Conservation (phyloP, 257 asterid genomes). For the Datura wrightii region DNA sequence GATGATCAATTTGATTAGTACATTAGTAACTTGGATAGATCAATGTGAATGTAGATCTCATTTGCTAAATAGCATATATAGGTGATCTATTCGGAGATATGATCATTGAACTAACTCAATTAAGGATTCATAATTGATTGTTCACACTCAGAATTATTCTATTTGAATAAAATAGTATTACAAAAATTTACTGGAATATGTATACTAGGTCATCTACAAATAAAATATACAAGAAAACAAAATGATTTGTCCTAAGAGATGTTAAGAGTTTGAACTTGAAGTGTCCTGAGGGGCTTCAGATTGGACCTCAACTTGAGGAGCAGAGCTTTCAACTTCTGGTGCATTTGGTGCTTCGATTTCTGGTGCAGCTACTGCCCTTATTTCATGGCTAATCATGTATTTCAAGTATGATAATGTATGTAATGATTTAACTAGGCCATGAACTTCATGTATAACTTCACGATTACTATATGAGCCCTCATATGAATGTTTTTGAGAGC, state of each 20-base stretch:
- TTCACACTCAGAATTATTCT: neutral
- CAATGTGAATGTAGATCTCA: neutral
- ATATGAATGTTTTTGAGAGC: too few relatives aligned
- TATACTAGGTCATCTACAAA: conserved; percentile 26
- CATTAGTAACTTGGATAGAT: neutral
- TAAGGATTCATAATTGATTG: neutral
- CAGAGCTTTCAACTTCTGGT: conserved; percentile 38
- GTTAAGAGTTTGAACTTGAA: conserved; percentile 25
- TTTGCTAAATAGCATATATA: neutral
- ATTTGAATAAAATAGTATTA: conserved; percentile 10
- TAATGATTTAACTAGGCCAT: too few relatives aligned
- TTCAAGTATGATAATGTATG: too few relatives aligned
- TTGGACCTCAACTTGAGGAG: conserved; percentile 47
- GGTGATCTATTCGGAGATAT: neutral
- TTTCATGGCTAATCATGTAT: too few relatives aligned
- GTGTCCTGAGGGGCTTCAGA: conserved; percentile 45
- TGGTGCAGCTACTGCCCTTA: too few relatives aligned
- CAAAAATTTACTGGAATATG: neutral
- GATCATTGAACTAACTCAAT: neutral
- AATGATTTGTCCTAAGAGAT: conserved; percentile 35
- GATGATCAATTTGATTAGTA: neutral
- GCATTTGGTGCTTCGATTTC: too few relatives aligned
- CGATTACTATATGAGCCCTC: too few relatives aligned
- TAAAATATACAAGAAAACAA: conserved; percentile 24
- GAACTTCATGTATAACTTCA: too few relatives aligned